phyloP scores from a whole-genome alignment of 345 rosid genomes.

The Arabidopsis thaliana region DNA sequence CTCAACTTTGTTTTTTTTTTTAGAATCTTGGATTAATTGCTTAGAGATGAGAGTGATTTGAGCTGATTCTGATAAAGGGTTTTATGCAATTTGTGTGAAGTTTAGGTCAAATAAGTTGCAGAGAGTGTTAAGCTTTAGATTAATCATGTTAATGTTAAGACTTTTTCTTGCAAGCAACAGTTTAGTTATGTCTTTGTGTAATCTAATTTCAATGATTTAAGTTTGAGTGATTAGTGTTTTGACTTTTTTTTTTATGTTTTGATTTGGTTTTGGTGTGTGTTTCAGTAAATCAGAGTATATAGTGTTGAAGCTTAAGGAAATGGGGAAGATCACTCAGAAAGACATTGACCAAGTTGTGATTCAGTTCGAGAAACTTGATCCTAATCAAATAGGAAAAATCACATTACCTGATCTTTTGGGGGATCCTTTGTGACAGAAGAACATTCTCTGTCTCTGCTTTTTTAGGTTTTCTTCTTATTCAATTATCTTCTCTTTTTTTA shows the following conservation, averaged over 20 bases:
- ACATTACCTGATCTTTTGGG: conserved; percentile 73
- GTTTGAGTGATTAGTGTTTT: conserved; percentile 10
- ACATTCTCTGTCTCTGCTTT: neutral
- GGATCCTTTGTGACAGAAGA: conserved; percentile 23
- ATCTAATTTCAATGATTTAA: conserved; percentile 16
- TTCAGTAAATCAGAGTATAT: conserved; percentile 84
- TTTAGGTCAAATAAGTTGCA: neutral
- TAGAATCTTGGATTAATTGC: no score
- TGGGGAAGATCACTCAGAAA: conserved; percentile 80
- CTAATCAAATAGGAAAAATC: conserved; percentile 81
- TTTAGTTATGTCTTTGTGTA: neutral
- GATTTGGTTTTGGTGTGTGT: conserved; percentile 13
- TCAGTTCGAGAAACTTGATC: conserved; percentile 76
- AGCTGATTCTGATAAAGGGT: neutral
- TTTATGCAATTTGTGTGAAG: neutral
- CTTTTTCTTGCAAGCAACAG: conserved; percentile 13
- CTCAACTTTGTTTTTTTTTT: neutral
- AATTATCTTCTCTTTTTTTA: conserved; percentile 10
- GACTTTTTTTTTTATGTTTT: neutral
- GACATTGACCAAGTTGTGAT: conserved; percentile 67
- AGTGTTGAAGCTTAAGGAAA: conserved; percentile 89
- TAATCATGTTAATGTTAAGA: conserved; percentile 30
- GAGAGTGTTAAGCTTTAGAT: conserved; percentile 13
- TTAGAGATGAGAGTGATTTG: neutral
- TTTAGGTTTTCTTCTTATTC: conserved; percentile 7